These are phyloP conservation scores for Bipolaris gigantea DNA, from an alignment of 2,329 filamentous ascomycete species.

Conservation along the genomic window DNA sequence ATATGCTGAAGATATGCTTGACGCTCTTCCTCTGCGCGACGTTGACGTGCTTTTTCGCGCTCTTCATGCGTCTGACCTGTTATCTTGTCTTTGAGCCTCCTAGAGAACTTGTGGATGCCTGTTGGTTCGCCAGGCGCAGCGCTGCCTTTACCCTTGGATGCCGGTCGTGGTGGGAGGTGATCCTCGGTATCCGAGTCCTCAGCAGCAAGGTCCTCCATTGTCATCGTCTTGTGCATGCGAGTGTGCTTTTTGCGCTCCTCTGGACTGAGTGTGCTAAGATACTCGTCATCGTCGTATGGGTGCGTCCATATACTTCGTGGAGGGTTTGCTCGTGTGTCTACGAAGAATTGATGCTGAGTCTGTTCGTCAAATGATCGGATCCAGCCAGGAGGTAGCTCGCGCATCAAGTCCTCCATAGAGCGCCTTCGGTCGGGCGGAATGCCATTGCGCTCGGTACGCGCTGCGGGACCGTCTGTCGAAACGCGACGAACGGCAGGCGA, in stretches of 20 bases:
- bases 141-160: conserved; percentile 7
- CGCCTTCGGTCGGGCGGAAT: conserved; percentile 57
- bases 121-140: conserved; percentile 26
- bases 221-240: conserved; percentile 41
- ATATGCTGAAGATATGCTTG: conserved; percentile 57
- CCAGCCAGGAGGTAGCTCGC: conserved; percentile 60
- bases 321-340: conserved; percentile 58
- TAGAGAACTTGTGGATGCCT: conserved; percentile 52
- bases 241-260: conserved; percentile 55
- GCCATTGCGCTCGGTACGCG: conserved; percentile 50
- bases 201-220: conserved; percentile 52
- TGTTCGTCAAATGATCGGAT: conserved; percentile 58
- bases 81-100: conserved; percentile 62
- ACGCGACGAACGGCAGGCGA: conserved; percentile 30
- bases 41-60: conserved; percentile 51
- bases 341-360: conserved; percentile 63
- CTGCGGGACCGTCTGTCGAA: conserved; percentile 36
- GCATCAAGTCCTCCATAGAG: conserved; percentile 64
- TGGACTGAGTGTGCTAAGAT: conserved; percentile 52
- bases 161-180: conserved; percentile 17
- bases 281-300: conserved; percentile 62
- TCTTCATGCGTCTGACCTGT: conserved; percentile 61
- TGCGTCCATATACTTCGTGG: conserved; percentile 64
- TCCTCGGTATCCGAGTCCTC: conserved; percentile 40
- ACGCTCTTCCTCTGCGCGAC: conserved; percentile 55